A percentile compares a stretch with the other conserved stretches of the same genome.
phyloP scores from a whole-genome alignment of 108 stramenopile genomes.

The Aurantiochytrium sp. region DNA sequence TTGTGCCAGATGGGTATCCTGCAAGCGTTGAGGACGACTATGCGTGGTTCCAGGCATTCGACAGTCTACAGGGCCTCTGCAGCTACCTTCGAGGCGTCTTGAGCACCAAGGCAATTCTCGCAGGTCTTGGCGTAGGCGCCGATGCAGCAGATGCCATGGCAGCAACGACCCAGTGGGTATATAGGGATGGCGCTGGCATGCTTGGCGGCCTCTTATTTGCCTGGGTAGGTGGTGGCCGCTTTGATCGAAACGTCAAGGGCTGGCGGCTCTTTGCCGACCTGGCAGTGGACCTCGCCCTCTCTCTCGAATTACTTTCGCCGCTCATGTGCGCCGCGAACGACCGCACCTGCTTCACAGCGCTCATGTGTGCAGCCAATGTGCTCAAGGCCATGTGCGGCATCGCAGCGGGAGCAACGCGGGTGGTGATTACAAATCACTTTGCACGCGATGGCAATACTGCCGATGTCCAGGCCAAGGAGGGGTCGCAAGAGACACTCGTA shows the following conservation, averaged over 20 bases:
- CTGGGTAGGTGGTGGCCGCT: slow-evolving; percentile 54
- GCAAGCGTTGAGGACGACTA: slow-evolving; percentile 46
- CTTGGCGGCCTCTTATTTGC: slow-evolving; percentile 76
- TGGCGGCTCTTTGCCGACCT: slow-evolving; percentile 89
- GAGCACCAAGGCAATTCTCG: slow-evolving; percentile 66
- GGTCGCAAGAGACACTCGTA: slow-evolving; percentile 86
- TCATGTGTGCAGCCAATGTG: slow-evolving; percentile 66
- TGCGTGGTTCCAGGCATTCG: slow-evolving; percentile 76
- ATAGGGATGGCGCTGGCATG: slow-evolving; percentile 82
- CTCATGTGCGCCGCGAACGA: neutral
- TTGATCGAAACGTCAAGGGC: slow-evolving; percentile 82
- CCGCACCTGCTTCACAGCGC: slow-evolving; percentile 4
- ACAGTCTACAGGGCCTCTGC: slow-evolving; percentile 83
- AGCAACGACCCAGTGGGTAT: slow-evolving; percentile 54
- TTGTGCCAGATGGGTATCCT: slow-evolving; percentile 43
- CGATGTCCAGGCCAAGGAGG: slow-evolving; percentile 85
- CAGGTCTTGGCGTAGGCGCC: slow-evolving; percentile 78
- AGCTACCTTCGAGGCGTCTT: slow-evolving; percentile 82
- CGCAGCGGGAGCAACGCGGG: slow-evolving; percentile 54
- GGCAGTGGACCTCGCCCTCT: slow-evolving; percentile 76
- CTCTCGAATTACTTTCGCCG: slow-evolving; percentile 76
- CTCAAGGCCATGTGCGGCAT: slow-evolving; percentile 69
- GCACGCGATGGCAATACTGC: slow-evolving; percentile 79
- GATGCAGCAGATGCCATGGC: slow-evolving; percentile 69
- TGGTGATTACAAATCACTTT: slow-evolving; percentile 74